Conservation (phyloP, 169 alveolate species). For the Hepatocystis sp. region DNA sequence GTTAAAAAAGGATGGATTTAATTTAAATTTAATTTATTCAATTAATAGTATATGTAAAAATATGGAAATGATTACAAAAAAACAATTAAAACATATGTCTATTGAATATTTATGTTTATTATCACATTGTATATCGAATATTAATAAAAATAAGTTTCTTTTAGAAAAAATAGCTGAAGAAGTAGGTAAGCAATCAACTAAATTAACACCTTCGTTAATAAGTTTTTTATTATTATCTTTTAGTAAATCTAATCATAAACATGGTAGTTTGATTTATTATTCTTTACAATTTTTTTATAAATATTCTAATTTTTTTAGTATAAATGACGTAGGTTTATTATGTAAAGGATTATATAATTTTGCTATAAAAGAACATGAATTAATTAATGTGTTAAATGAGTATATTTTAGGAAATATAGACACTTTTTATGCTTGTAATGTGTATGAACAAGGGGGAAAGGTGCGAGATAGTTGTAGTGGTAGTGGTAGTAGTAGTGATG, state of each 20-base stretch:
- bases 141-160: conserved; percentile 47
- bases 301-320: conserved; percentile 46
- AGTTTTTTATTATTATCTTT: conserved; percentile 81
- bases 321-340: conserved; percentile 61
- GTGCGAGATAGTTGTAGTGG: neutral
- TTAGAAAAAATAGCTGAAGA: conserved; percentile 81
- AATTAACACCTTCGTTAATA: conserved; percentile 80
- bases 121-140: conserved; percentile 42
- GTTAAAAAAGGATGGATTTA: conserved; percentile 29
- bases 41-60: conserved; percentile 33
- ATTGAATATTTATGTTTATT: conserved; percentile 55
- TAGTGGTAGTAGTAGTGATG: neutral
- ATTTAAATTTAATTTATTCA: conserved; percentile 43
- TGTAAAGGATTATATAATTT: conserved; percentile 51
- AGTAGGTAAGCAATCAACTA: conserved; percentile 81
- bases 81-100: conserved; percentile 55
- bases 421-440: neutral
- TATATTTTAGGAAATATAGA: conserved; percentile 7
- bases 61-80: conserved; percentile 44
- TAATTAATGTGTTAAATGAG: conserved; percentile 33
- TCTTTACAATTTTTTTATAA: conserved; percentile 76
- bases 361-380: conserved; percentile 63
- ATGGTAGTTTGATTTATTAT: conserved; percentile 83
- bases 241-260: conserved; percentile 80
- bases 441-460: neutral